Percentiles rank a stretch among this genome's conserved stretches.
These are phyloP conservation scores for Penicillium antarcticum DNA, from an alignment of 495 filamentous ascomycete species.

Conservation along the genomic window DNA sequence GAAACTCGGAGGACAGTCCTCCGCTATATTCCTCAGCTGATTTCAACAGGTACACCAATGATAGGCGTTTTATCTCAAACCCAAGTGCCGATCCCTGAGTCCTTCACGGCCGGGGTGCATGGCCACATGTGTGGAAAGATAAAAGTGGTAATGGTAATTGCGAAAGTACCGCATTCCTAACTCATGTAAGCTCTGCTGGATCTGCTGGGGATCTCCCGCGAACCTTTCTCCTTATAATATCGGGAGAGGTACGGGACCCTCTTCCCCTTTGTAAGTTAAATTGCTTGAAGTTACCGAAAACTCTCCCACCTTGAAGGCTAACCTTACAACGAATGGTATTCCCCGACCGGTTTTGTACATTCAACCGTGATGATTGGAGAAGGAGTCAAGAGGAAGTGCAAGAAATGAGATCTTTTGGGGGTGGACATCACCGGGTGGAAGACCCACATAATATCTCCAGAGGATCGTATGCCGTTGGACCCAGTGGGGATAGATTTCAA, in stretches of 20 bases:
- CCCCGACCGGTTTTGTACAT: slow-evolving; percentile 13
- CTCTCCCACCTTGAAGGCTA: slow-evolving; percentile 11
- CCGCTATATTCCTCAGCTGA: slow-evolving; percentile 2
- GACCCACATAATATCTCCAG: neutral
- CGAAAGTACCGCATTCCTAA: neutral
- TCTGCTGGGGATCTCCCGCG: slow-evolving; percentile 47
- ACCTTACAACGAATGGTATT: slow-evolving; percentile 16
- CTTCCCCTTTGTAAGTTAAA: slow-evolving; percentile 11
- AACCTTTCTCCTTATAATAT: slow-evolving; percentile 33
- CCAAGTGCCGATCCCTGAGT: too few relatives aligned
- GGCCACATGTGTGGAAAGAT: neutral
- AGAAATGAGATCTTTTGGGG: too few relatives aligned
- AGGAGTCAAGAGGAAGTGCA: too few relatives aligned
- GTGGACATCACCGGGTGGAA: neutral
- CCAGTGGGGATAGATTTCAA: slow-evolving; percentile 15
- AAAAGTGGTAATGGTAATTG: neutral
- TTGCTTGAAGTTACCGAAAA: slow-evolving; percentile 22
- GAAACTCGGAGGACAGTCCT: slow-evolving; percentile 19
- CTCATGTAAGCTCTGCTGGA: slow-evolving; percentile 16
- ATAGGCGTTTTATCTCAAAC: too few relatives aligned
- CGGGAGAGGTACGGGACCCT: slow-evolving; percentile 20
- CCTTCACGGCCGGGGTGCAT: too few relatives aligned
- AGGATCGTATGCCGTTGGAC: slow-evolving; percentile 11
- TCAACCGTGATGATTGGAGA: slow-evolving; percentile 12
- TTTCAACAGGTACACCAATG: too few relatives aligned